Percentiles rank a stretch among this genome's conserved stretches.
These are phyloP conservation scores for Cornus suecica DNA, from an alignment of 148 eudicot genomes.

Conservation along the genomic window DNA sequence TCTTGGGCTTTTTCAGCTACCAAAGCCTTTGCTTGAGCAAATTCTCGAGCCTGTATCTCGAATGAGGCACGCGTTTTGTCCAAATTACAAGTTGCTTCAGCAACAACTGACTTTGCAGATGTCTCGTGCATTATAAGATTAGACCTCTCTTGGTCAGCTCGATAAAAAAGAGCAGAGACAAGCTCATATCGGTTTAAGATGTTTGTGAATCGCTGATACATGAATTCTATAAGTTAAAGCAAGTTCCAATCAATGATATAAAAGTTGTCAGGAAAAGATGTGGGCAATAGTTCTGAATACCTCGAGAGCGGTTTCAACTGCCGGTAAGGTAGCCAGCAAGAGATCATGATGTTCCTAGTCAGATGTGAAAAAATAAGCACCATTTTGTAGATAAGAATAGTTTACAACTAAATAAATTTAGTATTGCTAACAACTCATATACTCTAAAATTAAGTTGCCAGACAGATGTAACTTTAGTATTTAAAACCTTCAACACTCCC, in stretches of 20 bases:
- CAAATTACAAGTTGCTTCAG: constrained; percentile 66
- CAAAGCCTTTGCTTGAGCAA: constrained; percentile 72
- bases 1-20: constrained; percentile 79
- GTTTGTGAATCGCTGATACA: constrained; percentile 66
- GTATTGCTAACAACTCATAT: no score
- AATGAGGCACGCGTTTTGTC: constrained; percentile 60
- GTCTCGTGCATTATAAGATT: constrained; percentile 72
- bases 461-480: no score
- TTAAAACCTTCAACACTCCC: no score
- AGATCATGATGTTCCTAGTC: constrained; percentile 95
- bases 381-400: background rate
- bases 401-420: constrained; percentile 1
- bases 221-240: constrained; percentile 17
- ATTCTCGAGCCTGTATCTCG: constrained; percentile 77
- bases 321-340: constrained; percentile 68
- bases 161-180: constrained; percentile 62
- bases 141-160: constrained; percentile 86
- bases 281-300: constrained; percentile 32
- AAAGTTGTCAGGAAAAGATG: constrained; percentile 17
- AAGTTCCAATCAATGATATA: constrained; percentile 8
- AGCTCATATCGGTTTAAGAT: constrained; percentile 74
- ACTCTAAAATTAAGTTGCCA: no score
- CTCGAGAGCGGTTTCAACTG: constrained; percentile 85
- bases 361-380: constrained; percentile 13
- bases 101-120: constrained; percentile 76